These are phyloP conservation scores for Infundibulicybe gibba DNA, from an alignment of 768 basidiomycete species.

Conservation along the genomic window DNA sequence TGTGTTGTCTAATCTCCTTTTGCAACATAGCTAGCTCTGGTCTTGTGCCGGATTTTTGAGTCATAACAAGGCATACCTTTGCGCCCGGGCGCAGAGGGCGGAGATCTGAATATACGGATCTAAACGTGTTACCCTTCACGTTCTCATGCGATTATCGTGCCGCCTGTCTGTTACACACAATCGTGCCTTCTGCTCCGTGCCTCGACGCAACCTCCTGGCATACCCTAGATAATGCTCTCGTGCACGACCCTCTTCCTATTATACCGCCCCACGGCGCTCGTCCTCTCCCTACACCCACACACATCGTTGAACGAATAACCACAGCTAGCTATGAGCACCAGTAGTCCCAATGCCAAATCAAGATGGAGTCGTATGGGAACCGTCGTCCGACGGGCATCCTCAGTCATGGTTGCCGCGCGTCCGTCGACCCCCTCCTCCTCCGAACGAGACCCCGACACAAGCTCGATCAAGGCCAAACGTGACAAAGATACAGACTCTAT, in stretches of 20 bases:
- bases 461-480: too few relatives aligned
- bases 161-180: not conserved
- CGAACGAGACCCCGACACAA: conserved; percentile 17
- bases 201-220: conserved; percentile 45
- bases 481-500: too few relatives aligned
- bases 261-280: conserved; percentile 8
- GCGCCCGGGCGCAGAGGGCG: too few relatives aligned
- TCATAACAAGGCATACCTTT: too few relatives aligned
- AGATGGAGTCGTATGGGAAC: conserved; percentile 60
- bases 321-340: conserved; percentile 20
- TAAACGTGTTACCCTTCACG: too few relatives aligned
- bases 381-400: conserved; percentile 59
- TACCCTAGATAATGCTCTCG: conserved; percentile 30
- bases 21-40: too few relatives aligned
- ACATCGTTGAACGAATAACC: conserved; percentile 6
- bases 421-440: conserved; percentile 27
- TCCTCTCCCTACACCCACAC: conserved; percentile 3
- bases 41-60: too few relatives aligned
- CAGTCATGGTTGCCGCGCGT: conserved; percentile 36
- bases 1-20: too few relatives aligned
- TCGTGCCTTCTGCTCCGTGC: conserved; percentile 16
- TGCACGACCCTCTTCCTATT: conserved; percentile 11
- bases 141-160: not conserved
- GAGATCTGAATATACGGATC: too few relatives aligned
- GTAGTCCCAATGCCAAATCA: conserved; percentile 28